phyloP scores from a whole-genome alignment of 768 basidiomycete genomes.

The Macrolepiota albuminosa region DNA sequence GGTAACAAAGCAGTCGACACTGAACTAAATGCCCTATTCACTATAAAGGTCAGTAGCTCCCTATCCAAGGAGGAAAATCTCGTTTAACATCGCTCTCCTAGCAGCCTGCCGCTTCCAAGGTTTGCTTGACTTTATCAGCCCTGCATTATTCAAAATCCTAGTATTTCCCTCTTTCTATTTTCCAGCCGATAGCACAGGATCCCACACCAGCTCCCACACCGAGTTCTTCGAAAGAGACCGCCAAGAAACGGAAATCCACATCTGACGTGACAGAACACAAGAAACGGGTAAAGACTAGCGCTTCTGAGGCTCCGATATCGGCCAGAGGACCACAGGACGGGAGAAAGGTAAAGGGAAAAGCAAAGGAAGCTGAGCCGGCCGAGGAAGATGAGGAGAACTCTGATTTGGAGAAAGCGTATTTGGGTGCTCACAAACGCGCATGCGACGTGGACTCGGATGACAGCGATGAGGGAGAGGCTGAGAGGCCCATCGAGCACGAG shows the following conservation, averaged over 20 bases:
- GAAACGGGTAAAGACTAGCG: conserved; percentile 24
- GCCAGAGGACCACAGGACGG: conserved; percentile 15
- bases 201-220: conserved; percentile 14
- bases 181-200: conserved; percentile 10
- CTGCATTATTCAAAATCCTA: neutral
- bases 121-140: neutral
- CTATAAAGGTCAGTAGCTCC: conserved; percentile 37
- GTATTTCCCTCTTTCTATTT: neutral
- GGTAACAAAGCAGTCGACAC: conserved; percentile 40
- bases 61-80: neutral
- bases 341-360: conserved; percentile 17
- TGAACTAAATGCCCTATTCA: conserved; percentile 63
- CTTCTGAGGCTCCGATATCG: neutral
- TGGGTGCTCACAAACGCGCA: conserved; percentile 1
- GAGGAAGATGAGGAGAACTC: conserved; percentile 26
- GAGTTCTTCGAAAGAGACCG: conserved; percentile 19
- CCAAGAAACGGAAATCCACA: conserved; percentile 30
- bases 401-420: conserved; percentile 31
- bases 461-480: neutral
- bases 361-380: conserved; percentile 13
- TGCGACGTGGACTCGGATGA: conserved; percentile 16
- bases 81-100: conserved; percentile 6
- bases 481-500: conserved; percentile 49
- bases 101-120: conserved; percentile 14
- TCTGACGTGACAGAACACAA: conserved; percentile 13